A percentile compares a stretch with the other conserved stretches of the same genome.
phyloP scores from a whole-genome alignment of 352 stramenopile genomes.

The Saprolegnia parasitica region DNA sequence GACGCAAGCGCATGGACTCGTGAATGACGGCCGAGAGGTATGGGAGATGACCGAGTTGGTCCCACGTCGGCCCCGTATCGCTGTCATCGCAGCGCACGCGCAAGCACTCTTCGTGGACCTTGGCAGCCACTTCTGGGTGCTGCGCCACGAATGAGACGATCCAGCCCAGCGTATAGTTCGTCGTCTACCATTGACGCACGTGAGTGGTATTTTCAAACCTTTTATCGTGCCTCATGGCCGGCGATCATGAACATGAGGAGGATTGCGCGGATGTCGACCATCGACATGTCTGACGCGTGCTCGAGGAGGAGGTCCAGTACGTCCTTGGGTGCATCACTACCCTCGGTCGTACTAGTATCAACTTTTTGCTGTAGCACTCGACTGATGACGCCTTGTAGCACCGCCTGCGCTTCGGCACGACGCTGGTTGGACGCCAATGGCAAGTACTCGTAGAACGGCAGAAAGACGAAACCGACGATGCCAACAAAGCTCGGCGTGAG shows the following conservation, averaged over 20 bases:
- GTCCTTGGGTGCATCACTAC: not conserved
- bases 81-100: not conserved
- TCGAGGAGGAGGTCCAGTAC: constrained; percentile 20
- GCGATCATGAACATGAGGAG: constrained; percentile 20
- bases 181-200: not conserved
- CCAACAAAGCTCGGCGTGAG: not conserved
- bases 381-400: not conserved
- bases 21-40: constrained; percentile 12
- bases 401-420: not conserved
- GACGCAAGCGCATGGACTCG: constrained; percentile 12
- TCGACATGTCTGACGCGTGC: not conserved
- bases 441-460: not conserved
- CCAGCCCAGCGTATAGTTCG: constrained; percentile 13
- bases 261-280: constrained; percentile 5
- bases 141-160: not conserved
- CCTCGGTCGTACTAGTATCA: not conserved
- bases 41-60: not conserved
- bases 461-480: not conserved
- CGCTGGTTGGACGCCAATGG: not conserved
- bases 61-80: not conserved
- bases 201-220: too few species aligned
- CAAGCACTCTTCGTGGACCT: not conserved
- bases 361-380: constrained; percentile 8
- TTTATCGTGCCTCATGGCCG: constrained; percentile 12
- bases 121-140: constrained; percentile 17